Conservation (phyloP, 306 rosid genomes). For the Quercus glauca region DNA sequence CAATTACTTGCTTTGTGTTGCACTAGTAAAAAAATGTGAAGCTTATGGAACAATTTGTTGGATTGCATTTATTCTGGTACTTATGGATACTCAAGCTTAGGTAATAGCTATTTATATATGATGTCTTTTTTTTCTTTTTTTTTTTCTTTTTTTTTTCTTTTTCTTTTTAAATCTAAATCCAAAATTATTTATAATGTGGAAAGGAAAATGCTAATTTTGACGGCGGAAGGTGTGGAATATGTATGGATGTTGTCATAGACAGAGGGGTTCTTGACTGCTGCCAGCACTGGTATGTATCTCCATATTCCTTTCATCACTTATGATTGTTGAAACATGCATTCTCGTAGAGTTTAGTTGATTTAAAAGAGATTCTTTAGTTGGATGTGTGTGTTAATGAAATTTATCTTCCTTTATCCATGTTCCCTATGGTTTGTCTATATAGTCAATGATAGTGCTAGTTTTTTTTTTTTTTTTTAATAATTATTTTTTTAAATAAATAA, state of each 20-base stretch:
- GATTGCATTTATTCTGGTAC: not conserved
- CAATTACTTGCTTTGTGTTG: not conserved
- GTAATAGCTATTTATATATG: conserved; percentile 12
- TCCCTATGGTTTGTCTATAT: not conserved
- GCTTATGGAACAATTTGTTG: not conserved
- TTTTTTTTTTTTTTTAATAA: not conserved
- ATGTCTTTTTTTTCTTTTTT: not conserved
- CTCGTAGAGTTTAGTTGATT: not conserved
- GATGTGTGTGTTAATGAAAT: not conserved
- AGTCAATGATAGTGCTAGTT: not conserved
- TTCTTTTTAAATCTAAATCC: not conserved
- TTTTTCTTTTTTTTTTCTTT: not conserved
- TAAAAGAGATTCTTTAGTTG: conserved; percentile 8
- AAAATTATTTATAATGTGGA: conserved; percentile 10
- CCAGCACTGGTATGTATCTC: conserved; percentile 72
- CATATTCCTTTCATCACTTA: not conserved
- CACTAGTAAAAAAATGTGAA: not conserved
- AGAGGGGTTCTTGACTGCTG: conserved; percentile 98
- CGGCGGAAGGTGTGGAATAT: conserved; percentile 87
- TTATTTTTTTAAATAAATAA: no score
- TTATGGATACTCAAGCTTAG: not conserved
- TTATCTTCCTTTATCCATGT: not conserved
- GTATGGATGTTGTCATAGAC: conserved; percentile 86
- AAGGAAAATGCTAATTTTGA: conserved; percentile 63
- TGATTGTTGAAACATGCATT: not conserved